Evolutionary conservation across 352 stramenopile species (phyloP), one percentile per base, ranked within the genome.

Genomic region (Phytopythium chamaehyphon): DNA sequence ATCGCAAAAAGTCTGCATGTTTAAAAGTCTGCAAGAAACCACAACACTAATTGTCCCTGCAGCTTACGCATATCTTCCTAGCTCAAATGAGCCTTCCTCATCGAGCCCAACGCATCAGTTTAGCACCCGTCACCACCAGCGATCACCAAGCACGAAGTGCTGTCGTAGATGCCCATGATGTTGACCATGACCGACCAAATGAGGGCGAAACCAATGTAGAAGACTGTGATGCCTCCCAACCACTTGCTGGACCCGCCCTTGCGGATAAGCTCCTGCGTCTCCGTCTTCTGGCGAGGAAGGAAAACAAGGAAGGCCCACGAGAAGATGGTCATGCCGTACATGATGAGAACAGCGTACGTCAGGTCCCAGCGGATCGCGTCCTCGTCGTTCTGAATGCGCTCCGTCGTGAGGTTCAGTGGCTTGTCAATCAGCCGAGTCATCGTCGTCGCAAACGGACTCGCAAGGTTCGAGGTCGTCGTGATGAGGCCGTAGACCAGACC

Each of bases 401-500:
- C 47, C 1, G 39, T 64, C 6, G 36, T 59, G 1, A 77, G 43
- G 50, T 70, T 22, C 35, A 81, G 74, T 2, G 57, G 62, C 26
- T 47, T 46, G 35, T 76, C 58, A 21, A 80, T 59, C 38, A 69
- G 6, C 11, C 64, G 33, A 33, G 63, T 67, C n/a, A 82, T 40
- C 16, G 67, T 69, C n/a, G 40, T 66, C 1, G 71, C 74, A 44
- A 85, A 61, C 1, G 73, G 71, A 21, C 47, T 55, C 23, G 58
- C 51, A 4, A 79, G 54, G 47, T 83, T 81, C 31, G 59, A 63
- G 21, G 78, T 49, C 7, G 74, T 79, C 35, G 66, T 66, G 16
- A 80, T 31, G 2, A 84, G 55, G 28, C 64, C 67, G 31, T 74
- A 74, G 28, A 73, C 64, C 14, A 66, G 60, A n/a, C 60, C 73